Evolutionary conservation across 73 alveolate species (phyloP), one percentile per base, ranked within the genome.

Genomic region (Paramecium primaurelia): DNA sequence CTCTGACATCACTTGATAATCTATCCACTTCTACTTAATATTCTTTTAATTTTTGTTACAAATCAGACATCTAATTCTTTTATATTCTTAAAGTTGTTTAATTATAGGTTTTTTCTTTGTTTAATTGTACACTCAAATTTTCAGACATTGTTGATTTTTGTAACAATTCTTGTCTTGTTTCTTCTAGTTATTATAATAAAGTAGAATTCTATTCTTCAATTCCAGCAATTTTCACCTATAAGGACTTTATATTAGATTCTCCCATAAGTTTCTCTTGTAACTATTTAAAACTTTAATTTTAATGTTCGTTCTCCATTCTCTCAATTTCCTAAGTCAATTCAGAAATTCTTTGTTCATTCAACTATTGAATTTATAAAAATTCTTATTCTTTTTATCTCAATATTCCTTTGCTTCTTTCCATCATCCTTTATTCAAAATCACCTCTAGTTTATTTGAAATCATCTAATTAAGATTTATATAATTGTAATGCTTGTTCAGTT

Each of bases 351-450:
- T 37, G 9, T 36, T 42, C 92, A 18, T 59, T 58, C 11, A 36
- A 40, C 5, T 58, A 40, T 73, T 32, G 20, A 0, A 30, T 51
- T 20, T 16, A n/a, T 86, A 8, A 16, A 34, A 59, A 80, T 34
- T 86, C 88, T 5, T 58, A 25, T 71, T 58, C 93, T 86, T 58
- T 68, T 16, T 86, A 34, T 68, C 88, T 86, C 22, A 86, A 86
- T 22, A 58, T 60, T 8, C 92, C 59, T 60, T 86, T 68, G 34
- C 37, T 32, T 64, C 85, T 80, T 10, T 86, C 88, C 71, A 71
- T 86, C 58, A 59, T 40, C 18, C 85, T 68, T 58, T 86, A 6
- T 30, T 42, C 88, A 30, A 25, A 86, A 60, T 60, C 71, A 5
- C 38, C 20, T 86, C 85, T 58, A 38, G 87, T 73, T 73, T 32